Conservation (phyloP, 192 early-diverging fungal genomes). For the Ambispora gerdemannii region DNA sequence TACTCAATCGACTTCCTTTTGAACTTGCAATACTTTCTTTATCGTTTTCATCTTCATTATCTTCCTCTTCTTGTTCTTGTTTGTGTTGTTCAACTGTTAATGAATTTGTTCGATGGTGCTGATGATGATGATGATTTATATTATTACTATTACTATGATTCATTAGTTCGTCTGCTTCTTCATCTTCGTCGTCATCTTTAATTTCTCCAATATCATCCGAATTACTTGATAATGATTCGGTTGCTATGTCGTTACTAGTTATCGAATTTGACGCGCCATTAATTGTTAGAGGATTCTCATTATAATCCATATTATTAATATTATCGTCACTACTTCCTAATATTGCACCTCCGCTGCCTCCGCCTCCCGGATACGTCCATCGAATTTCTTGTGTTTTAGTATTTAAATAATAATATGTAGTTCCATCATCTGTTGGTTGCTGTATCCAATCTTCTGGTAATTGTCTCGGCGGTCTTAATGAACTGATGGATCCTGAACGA, state of each 20-base stretch:
- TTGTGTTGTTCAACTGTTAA: neutral
- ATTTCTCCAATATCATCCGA: neutral
- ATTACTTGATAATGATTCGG: too few species aligned
- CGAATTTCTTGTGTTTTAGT: conserved; percentile 38
- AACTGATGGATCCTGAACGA: neutral
- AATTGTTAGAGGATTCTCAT: neutral
- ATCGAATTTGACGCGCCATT: neutral
- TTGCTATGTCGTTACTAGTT: neutral
- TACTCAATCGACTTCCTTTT: conserved; percentile 5
- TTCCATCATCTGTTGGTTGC: conserved; percentile 37
- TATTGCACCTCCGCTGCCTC: neutral
- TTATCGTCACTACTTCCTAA: neutral
- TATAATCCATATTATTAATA: neutral
- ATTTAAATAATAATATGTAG: conserved; percentile 40
- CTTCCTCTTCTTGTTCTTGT: neutral
- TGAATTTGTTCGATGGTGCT: neutral
- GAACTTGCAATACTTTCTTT: conserved; percentile 24
- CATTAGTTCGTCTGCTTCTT: neutral
- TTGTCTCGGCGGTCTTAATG: neutral
- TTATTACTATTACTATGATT: too few species aligned
- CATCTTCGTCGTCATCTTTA: neutral
- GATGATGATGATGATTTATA: neutral
- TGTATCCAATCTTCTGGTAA: conserved; percentile 33
- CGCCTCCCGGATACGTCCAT: conserved; percentile 38
- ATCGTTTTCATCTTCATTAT: neutral